Base-by-base conservation (phyloP, 192 early-diverging fungal species). In the Rhizophagus prolifer region DNA sequence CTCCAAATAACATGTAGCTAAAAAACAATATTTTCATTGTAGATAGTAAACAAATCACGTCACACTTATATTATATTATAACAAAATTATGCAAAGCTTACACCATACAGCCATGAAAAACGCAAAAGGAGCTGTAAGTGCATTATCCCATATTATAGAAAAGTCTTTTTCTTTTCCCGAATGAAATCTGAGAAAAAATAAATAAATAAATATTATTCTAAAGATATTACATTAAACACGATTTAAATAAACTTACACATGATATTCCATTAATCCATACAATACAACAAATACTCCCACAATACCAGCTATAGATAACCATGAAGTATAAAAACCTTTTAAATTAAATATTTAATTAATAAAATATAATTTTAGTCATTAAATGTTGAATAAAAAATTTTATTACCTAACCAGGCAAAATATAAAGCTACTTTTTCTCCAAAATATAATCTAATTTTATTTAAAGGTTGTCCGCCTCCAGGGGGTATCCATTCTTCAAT, bases 341-440 rank as follows among this genome's bases (percentile, higher is more conserved):
- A 44, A 44, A 5, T 9, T 44, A 25, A 25, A 30, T n/a, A 31
- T 9, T 14, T 25, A 12, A 25, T 30, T 31, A 28, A 4, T 30
- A 31, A 30, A 44, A 64, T 14, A 9, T 4, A 21, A 31, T 19
- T n/a, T n/a, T 12, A 54, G 21, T 16, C 3, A 54, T 19, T 4
- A 54, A 54, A 19, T 0, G 5, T 82, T 38, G 7, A 38, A 38
- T 8, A 38, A 79, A 26, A 31, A 31, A 63, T 13, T 31, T 25
- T 38, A 64, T 67, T 75, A 73, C 87, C 87, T 41, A 91, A 77
- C 87, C 88, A 92, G 16, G 90, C 88, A 81, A 92, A 91, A 58
- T 91, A 92, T 1, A 89, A 82, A 10, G 87, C 90, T 60, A 89
- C 82, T 67, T 86, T 82, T 78, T 92, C 91, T 19, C 91, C 91